phyloP scores from a whole-genome alignment of 2,329 filamentous ascomycete genomes.

The Dendryphion nanum region DNA sequence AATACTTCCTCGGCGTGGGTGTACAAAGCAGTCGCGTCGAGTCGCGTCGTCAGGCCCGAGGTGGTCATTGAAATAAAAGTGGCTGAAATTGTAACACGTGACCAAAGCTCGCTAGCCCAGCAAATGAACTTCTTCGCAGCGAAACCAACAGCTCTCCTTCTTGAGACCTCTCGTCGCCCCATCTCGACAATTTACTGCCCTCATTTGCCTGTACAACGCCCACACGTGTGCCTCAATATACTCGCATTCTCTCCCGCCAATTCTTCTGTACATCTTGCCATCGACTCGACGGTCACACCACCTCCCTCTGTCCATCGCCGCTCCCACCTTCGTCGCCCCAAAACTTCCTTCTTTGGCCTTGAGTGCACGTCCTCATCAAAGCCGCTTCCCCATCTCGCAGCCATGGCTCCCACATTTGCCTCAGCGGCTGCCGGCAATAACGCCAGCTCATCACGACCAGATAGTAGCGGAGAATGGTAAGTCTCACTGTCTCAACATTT shows the following conservation, averaged over 20 bases:
- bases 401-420: constrained; percentile 52
- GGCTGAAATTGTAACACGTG: no score
- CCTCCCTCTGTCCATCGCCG: constrained; percentile 13
- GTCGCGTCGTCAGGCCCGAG: no score
- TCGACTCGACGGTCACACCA: background rate
- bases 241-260: background rate
- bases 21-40: no score
- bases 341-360: constrained; percentile 20
- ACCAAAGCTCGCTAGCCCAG: no score
- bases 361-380: constrained; percentile 18
- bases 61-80: no score
- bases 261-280: background rate
- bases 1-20: no score
- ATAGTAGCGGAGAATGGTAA: constrained; percentile 48
- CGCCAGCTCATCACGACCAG: constrained; percentile 42
- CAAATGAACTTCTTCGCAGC: no score
- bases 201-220: constrained; percentile 6
- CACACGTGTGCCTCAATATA: constrained; percentile 1
- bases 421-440: constrained; percentile 49
- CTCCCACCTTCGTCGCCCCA: constrained; percentile 19
- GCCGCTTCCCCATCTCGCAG: constrained; percentile 15
- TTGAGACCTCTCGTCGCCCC: constrained; percentile 10
- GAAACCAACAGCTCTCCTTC: no score
- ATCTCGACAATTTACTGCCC: constrained; percentile 9
- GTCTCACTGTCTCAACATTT: constrained; percentile 17